Evolutionary conservation across 345 rosid genomes (phyloP).

Genomic region (Streptanthus diversifolius): DNA sequence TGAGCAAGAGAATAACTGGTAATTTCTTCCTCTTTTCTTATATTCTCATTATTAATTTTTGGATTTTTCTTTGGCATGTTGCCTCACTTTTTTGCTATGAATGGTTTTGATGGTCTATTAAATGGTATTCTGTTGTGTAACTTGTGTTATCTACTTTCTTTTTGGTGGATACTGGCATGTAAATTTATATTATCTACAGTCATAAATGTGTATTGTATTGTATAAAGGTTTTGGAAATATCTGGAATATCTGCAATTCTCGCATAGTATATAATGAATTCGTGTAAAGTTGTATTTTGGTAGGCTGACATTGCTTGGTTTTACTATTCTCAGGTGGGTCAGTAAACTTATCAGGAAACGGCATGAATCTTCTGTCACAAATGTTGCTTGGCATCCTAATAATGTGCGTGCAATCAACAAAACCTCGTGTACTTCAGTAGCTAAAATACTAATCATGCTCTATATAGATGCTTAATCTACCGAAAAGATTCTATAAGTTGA

Average conservation of each 20-base stretch:
- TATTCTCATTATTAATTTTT: neutral
- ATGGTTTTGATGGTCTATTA: neutral
- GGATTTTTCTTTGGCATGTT: neutral
- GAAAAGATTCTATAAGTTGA: neutral
- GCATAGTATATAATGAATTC: neutral
- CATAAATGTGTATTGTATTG: neutral
- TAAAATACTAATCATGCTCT: neutral
- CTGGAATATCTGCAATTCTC: neutral
- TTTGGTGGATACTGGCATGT: neutral
- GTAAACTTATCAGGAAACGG: slow-evolving; percentile 89
- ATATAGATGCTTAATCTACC: neutral
- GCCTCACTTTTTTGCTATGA: neutral
- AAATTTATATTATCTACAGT: neutral
- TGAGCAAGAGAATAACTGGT: slow-evolving; percentile 99
- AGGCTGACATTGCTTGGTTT: slow-evolving; percentile 24
- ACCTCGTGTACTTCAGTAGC: neutral
- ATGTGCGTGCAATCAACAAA: slow-evolving; percentile 48
- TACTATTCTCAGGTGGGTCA: slow-evolving; percentile 84
- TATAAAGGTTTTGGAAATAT: neutral
- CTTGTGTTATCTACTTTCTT: neutral
- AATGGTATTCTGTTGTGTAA: neutral
- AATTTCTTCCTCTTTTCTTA: slow-evolving; percentile 19
- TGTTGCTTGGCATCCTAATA: slow-evolving; percentile 98
- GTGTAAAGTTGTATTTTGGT: neutral
- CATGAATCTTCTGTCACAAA: slow-evolving; percentile 91